These are phyloP conservation scores for Coniferiporia weirii DNA, from an alignment of 1,284 basidiomycete genomes.

Conservation along the genomic window DNA sequence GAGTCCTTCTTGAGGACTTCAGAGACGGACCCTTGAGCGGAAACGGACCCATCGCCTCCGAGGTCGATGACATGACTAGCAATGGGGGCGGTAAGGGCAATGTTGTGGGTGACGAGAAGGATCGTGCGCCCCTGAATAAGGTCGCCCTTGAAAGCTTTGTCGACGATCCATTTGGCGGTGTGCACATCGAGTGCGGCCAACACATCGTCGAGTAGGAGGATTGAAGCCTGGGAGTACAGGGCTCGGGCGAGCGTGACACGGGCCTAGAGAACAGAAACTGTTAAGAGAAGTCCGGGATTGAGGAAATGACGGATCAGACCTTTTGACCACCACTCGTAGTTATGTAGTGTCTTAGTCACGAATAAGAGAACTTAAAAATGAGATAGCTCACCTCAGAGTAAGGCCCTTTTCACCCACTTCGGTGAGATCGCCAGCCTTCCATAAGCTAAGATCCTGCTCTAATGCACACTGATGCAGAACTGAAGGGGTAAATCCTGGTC, in stretches of 20 bases:
- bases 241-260: constrained; percentile 33
- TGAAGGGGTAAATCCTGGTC: constrained; percentile 25
- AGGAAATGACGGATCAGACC: constrained; percentile 16
- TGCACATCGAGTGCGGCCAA: constrained; percentile 42
- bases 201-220: constrained; percentile 37
- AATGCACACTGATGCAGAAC: constrained; percentile 62
- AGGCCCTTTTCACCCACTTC: constrained; percentile 32
- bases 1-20: constrained; percentile 25
- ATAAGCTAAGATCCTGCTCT: constrained; percentile 52
- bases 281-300: background rate
- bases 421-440: constrained; percentile 57
- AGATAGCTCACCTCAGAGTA: constrained; percentile 22
- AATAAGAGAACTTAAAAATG: constrained; percentile 8
- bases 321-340: constrained; percentile 35
- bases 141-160: constrained; percentile 37
- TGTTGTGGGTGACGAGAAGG: constrained; percentile 40
- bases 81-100: constrained; percentile 34
- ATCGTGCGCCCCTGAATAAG: constrained; percentile 38
- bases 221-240: constrained; percentile 32
- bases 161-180: constrained; percentile 40
- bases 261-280: background rate
- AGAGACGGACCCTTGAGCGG: constrained; percentile 22
- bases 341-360: too few relatives aligned
- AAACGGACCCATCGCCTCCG: constrained; percentile 24
- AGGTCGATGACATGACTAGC: constrained; percentile 37